Evolutionary conservation across 805 yeast species (phyloP).

Genomic region (Starmerella etchellsii): DNA sequence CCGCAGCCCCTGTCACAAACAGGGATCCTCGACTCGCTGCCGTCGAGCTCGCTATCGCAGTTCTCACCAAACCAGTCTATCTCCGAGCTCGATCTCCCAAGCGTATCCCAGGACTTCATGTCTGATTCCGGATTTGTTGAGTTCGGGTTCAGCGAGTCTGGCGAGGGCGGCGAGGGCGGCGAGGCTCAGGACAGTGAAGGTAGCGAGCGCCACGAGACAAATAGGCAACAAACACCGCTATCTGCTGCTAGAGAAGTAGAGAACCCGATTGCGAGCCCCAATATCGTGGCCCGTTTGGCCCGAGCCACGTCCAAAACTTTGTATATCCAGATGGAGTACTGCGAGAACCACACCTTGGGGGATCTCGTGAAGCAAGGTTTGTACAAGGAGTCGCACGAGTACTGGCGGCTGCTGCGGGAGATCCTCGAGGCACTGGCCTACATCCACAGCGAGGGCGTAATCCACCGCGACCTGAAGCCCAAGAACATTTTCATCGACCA

Average conservation of each 20-base stretch:
- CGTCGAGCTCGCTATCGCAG: constrained; percentile 8
- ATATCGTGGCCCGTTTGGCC: constrained; percentile 2
- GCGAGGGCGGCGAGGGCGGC: neutral
- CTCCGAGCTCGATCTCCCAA: constrained; percentile 14
- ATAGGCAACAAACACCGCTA: too few species aligned
- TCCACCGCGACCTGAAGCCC: constrained; percentile 91
- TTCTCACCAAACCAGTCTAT: constrained; percentile 14
- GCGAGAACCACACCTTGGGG: constrained; percentile 81
- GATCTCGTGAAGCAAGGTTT: constrained; percentile 74
- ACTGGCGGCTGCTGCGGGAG: constrained; percentile 83
- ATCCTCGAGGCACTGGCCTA: constrained; percentile 79
- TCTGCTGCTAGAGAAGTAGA: too few species aligned
- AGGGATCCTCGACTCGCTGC: constrained; percentile 17
- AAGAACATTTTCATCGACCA: constrained; percentile 91
- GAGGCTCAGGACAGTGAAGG: neutral
- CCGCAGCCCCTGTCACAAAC: neutral
- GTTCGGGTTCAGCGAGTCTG: constrained; percentile 21
- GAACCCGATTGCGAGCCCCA: neutral
- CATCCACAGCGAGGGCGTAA: constrained; percentile 86
- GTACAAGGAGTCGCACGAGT: constrained; percentile 57
- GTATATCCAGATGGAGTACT: constrained; percentile 96
- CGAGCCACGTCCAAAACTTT: constrained; percentile 40
- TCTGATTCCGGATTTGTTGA: constrained; percentile 24
- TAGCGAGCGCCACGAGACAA: neutral
- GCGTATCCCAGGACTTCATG: constrained; percentile 19